Percentiles rank a stretch among this genome's conserved stretches.
Evolutionary conservation across 2,329 filamentous ascomycete genomes (phyloP).

Genomic region (Talaromyces sp.): DNA sequence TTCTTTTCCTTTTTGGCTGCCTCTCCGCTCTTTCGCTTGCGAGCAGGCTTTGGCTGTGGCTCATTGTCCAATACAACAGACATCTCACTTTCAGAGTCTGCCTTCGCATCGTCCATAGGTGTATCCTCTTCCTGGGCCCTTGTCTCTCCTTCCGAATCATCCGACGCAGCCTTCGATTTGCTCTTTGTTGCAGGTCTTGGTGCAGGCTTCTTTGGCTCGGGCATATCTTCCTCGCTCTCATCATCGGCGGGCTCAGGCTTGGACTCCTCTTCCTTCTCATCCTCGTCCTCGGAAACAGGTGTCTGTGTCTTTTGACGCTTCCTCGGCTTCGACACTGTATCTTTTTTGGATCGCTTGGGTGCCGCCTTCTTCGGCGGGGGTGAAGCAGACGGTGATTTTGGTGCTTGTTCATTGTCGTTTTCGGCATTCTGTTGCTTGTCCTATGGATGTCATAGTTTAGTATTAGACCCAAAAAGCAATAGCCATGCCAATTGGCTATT

Average conservation of each 20-base stretch:
- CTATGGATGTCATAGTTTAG: constrained; percentile 25
- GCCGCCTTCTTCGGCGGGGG: constrained; percentile 20
- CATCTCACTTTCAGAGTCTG: constrained; percentile 64
- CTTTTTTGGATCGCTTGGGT: constrained; percentile 33
- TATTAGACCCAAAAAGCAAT: background rate
- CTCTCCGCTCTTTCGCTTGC: constrained; percentile 48
- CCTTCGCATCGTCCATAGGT: constrained; percentile 46
- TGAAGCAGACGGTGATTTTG: constrained; percentile 18
- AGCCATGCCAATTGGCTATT: background rate
- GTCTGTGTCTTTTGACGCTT: constrained; percentile 40
- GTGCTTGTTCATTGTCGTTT: constrained; percentile 14
- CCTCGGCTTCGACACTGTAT: constrained; percentile 25
- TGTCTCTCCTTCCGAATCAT: constrained; percentile 14
- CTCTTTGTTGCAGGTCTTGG: constrained; percentile 15
- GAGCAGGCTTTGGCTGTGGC: constrained; percentile 63
- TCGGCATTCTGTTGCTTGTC: constrained; percentile 34
- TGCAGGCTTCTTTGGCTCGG: constrained; percentile 22
- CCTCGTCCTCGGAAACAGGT: constrained; percentile 28
- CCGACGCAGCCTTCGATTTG: constrained; percentile 3
- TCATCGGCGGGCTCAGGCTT: constrained; percentile 12
- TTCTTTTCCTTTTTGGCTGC: constrained; percentile 34
- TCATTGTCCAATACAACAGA: constrained; percentile 78
- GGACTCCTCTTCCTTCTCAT: constrained; percentile 17
- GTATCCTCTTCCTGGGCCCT: constrained; percentile 22
- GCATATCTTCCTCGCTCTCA: constrained; percentile 26